Conservation (phyloP, 495 filamentous ascomycete genomes). For the Gamarada debralockiae region DNA sequence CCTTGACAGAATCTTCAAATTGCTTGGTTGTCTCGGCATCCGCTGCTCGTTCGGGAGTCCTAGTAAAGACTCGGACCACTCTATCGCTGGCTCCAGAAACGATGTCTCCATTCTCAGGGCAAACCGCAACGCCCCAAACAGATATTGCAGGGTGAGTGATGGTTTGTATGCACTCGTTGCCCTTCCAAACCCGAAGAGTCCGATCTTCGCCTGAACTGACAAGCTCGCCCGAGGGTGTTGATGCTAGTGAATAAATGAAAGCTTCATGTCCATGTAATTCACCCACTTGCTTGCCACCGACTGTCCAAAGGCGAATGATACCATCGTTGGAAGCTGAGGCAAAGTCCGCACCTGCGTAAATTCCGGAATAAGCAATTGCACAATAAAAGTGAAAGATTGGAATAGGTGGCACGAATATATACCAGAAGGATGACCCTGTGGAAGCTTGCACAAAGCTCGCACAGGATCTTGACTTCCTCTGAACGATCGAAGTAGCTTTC, state of each 20-base stretch:
- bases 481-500: constrained; percentile 62
- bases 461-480: constrained; percentile 75
- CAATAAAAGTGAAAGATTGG: too few relatives aligned
- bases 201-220: constrained; percentile 92
- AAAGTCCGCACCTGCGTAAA: constrained; percentile 81
- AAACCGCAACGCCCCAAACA: constrained; percentile 87
- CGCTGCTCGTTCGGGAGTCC: constrained; percentile 67
- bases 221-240: constrained; percentile 77
- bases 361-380: too few relatives aligned
- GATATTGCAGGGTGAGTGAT: constrained; percentile 98
- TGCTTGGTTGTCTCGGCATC: constrained; percentile 47
- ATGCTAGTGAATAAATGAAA: constrained; percentile 87
- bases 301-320: constrained; percentile 77
- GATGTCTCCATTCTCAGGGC: constrained; percentile 80
- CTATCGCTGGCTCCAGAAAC: constrained; percentile 89
- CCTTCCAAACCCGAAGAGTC: constrained; percentile 84
- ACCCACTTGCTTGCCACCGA: constrained; percentile 66
- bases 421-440: constrained; percentile 71
- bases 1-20: constrained; percentile 78
- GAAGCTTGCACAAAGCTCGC: constrained; percentile 78
- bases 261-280: constrained; percentile 85
- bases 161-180: constrained; percentile 80
- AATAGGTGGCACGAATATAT: too few relatives aligned
- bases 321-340: constrained; percentile 89
- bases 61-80: constrained; percentile 79